Evolutionary conservation across 352 stramenopile species (phyloP).

Genomic region (Globisporangium echinulatum): DNA sequence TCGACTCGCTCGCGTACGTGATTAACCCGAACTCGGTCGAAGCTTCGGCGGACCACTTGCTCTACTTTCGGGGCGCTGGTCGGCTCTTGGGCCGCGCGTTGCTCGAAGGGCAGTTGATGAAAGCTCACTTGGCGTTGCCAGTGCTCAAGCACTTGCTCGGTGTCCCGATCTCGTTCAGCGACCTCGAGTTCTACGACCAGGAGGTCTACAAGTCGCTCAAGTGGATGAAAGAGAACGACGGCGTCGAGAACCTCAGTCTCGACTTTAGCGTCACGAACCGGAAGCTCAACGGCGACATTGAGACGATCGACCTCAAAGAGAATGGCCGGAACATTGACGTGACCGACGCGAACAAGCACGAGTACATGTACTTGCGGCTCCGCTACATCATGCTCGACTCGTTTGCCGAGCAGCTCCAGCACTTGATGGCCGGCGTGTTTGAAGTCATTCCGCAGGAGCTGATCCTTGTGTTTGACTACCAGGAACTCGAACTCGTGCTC

Average conservation of each 20-base stretch:
- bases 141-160: constrained; percentile 83
- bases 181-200: constrained; percentile 87
- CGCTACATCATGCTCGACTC: constrained; percentile 95
- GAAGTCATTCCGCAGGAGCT: constrained; percentile 93
- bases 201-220: constrained; percentile 80
- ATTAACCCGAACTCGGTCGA: constrained; percentile 82
- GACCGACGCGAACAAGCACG: constrained; percentile 96
- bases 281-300: constrained; percentile 66
- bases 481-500: constrained; percentile 78
- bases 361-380: constrained; percentile 94
- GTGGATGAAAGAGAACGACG: constrained; percentile 83
- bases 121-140: constrained; percentile 74
- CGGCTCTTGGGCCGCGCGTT: constrained; percentile 94
- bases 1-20: constrained; percentile 73
- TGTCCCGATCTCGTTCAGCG: constrained; percentile 82
- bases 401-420: constrained; percentile 91
- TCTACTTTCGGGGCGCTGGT: constrained; percentile 96
- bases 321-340: constrained; percentile 77
- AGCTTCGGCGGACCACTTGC: constrained; percentile 90
- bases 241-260: constrained; percentile 64
- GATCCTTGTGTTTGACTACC: constrained; percentile 80
- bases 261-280: constrained; percentile 82
- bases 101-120: constrained; percentile 92
- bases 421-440: constrained; percentile 92
- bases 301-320: constrained; percentile 80